These are phyloP conservation scores for Alternaria solani DNA, from an alignment of 2,329 filamentous ascomycete species.

Conservation along the genomic window DNA sequence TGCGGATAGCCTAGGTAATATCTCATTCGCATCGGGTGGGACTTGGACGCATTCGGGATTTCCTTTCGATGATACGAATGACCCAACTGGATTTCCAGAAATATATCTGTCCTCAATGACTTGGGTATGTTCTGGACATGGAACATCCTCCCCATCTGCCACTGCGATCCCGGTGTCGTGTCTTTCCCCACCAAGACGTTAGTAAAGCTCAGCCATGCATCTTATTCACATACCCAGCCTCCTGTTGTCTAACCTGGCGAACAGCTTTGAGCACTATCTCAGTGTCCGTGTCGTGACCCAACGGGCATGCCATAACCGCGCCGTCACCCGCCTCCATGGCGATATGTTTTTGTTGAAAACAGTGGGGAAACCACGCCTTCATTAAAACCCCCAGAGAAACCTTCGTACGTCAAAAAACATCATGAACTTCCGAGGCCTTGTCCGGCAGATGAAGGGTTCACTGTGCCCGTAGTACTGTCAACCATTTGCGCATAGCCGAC, in stretches of 20 bases:
- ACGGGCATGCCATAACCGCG: background rate
- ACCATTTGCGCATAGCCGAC: background rate
- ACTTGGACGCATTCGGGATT: background rate
- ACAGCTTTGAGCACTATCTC: conserved; percentile 3
- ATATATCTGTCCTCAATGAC: background rate
- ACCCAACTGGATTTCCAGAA: background rate
- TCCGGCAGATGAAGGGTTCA: background rate
- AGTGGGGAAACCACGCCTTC: conserved; percentile 1
- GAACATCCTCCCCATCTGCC: background rate
- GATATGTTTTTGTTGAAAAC: background rate
- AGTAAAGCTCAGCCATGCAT: background rate
- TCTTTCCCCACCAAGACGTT: background rate
- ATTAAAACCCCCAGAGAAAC: background rate
- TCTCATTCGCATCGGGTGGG: background rate
- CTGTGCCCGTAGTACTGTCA: background rate
- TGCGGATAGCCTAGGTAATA: background rate
- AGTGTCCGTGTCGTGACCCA: background rate
- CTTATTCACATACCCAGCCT: conserved; percentile 6
- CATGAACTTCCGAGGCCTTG: background rate
- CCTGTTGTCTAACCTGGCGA: background rate
- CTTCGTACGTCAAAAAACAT: background rate
- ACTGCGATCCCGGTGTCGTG: background rate
- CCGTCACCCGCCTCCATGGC: conserved; percentile 2
- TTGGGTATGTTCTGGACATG: background rate
- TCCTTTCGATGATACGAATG: background rate